Percentiles rank a stretch among this genome's conserved stretches.
Conservation (phyloP, 192 early-diverging fungal genomes). For the Linnemannia zychae region DNA sequence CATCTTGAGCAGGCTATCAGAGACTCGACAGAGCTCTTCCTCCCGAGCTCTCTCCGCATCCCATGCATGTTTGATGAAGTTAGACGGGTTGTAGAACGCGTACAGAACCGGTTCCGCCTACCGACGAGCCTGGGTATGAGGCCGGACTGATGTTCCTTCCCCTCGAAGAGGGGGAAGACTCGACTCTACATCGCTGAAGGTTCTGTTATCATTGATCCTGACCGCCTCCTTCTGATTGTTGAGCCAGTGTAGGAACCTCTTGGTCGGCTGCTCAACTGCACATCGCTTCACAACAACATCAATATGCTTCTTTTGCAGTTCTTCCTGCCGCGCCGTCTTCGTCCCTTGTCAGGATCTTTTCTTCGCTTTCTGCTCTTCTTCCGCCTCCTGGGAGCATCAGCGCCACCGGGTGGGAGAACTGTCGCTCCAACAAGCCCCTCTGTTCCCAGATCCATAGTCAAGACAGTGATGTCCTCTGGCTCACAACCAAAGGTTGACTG, state of each 20-base stretch:
- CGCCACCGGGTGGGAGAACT: neutral
- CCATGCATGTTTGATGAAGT: neutral
- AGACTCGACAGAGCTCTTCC: neutral
- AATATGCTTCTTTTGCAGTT: too few relatives aligned
- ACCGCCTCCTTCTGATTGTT: neutral
- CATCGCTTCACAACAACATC: neutral
- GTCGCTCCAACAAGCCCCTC: neutral
- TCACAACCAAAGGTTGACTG: conserved; percentile 4
- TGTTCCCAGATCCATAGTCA: conserved; percentile 2
- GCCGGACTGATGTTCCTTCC: neutral
- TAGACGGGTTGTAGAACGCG: too few relatives aligned
- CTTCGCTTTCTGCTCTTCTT: neutral
- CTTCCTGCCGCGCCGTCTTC: neutral
- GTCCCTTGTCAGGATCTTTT: neutral
- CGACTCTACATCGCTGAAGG: neutral
- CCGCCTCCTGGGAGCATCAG: neutral
- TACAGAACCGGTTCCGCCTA: too few relatives aligned
- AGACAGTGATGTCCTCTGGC: neutral
- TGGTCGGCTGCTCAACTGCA: neutral
- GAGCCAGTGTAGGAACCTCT: neutral
- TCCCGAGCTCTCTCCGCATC: neutral
- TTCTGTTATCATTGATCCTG: neutral
- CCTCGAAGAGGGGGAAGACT: neutral
- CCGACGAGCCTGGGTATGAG: too few relatives aligned
- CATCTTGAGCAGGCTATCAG: neutral